Evolutionary conservation across 2,329 filamentous ascomycete genomes (phyloP), one percentile per base, ranked within the genome.

Genomic region (Eurotiales sp.): DNA sequence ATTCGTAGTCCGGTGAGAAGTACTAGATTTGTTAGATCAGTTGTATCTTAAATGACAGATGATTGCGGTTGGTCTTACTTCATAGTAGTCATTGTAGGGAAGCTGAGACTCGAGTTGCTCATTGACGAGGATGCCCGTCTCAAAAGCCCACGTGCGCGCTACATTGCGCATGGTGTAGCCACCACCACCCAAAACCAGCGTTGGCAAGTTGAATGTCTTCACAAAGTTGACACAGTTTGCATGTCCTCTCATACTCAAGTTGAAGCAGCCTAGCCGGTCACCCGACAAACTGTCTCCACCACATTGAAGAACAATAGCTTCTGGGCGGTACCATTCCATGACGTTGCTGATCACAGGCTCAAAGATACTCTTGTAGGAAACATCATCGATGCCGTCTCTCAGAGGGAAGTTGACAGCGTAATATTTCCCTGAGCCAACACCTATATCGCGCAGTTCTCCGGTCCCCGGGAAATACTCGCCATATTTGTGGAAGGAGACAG

Each of bases 51-150:
- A 15, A 11, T 10, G 12, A 36, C 17, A 36, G 7, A 19, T n/a
- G 19, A 37, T 3, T 37, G 1, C 3, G n/a, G 17, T 36, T 27
- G 39, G 21, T 56, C 70, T 61, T 65, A 80, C 78, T 67, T 86
- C 84, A 64, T 97, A 97, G 70, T 97, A 97, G 74, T 97, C 92
- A 57, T 96, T 97, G 70, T 90, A 97, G 0, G 92, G 92, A 36
- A 97, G 78, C n/a, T 88, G 85, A 4, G 86, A 80, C 10, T 83
- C 80, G 80, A 97, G 88, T 25, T 88, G 80, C 54, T 91, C 83
- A 23, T 88, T 88, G 17, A 96, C 88, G 8, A 97, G 79, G 53
- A 90, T 81, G 58, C 92, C 92, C 59, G 72, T 87, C 82, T 96
- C 74, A 60, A 76, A 81, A 19, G 76, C 76, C 82, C 81, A 85